Percentiles rank a stretch among this genome's conserved stretches.
phyloP scores from a whole-genome alignment of 331 rosid genomes.

The Saraca asoca region DNA sequence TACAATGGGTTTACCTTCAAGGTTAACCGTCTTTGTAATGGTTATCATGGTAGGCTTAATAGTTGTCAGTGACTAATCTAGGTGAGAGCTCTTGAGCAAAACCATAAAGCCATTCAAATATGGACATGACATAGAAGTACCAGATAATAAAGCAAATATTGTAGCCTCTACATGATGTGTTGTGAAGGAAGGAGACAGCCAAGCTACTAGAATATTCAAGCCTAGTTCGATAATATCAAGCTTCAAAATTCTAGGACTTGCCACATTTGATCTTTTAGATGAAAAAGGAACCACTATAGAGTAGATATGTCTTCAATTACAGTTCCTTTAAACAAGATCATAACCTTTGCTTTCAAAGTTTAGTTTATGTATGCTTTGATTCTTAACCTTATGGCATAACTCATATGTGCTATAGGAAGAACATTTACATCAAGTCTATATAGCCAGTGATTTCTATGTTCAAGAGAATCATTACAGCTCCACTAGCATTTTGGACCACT shows the following conservation, averaged over 20 bases:
- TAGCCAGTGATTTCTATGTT: slow-evolving; percentile 51
- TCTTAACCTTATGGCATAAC: slow-evolving; percentile 56
- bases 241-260: slow-evolving; percentile 78
- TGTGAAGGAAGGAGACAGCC: slow-evolving; percentile 59
- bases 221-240: slow-evolving; percentile 86
- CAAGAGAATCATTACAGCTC: slow-evolving; percentile 68
- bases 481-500: slow-evolving; percentile 72
- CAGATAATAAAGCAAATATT: slow-evolving; percentile 67
- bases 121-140: slow-evolving; percentile 92
- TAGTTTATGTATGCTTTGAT: slow-evolving; percentile 66
- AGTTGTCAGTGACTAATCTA: slow-evolving; percentile 76
- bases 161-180: slow-evolving; percentile 40
- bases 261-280: slow-evolving; percentile 71
- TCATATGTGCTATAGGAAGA: slow-evolving; percentile 72
- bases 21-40: slow-evolving; percentile 46
- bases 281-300: slow-evolving; percentile 70
- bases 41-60: slow-evolving; percentile 87
- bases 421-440: slow-evolving; percentile 56
- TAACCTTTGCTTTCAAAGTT: slow-evolving; percentile 54
- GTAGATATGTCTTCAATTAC: slow-evolving; percentile 47
- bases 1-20: slow-evolving; percentile 46
- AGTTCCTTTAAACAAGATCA: slow-evolving; percentile 69
- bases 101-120: slow-evolving; percentile 83
- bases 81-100: slow-evolving; percentile 76
- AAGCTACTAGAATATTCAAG: slow-evolving; percentile 64